phyloP scores from a whole-genome alignment of 2,329 filamentous ascomycete species.

The Aspergillus tubingensis region DNA sequence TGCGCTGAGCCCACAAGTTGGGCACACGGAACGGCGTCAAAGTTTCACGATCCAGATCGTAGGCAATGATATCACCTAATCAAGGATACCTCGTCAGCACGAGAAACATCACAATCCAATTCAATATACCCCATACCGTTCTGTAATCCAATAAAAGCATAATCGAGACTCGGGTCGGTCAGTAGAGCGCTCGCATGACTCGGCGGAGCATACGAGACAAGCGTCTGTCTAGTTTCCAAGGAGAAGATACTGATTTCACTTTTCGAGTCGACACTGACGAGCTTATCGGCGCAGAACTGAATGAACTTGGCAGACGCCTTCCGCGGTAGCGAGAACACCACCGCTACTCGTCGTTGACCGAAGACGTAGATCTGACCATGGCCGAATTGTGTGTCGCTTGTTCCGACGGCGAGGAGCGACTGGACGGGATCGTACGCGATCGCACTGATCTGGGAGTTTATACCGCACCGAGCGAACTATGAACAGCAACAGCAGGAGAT shows the following conservation, averaged over 20 bases:
- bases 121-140: slow-evolving; percentile 51
- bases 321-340: slow-evolving; percentile 69
- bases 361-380: slow-evolving; percentile 86
- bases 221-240: slow-evolving; percentile 66
- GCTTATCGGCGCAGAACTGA: slow-evolving; percentile 82
- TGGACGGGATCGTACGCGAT: slow-evolving; percentile 92
- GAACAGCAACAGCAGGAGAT: slow-evolving; percentile 10
- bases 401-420: slow-evolving; percentile 88
- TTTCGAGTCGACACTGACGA: slow-evolving; percentile 80
- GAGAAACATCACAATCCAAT: background rate
- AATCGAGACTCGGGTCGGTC: slow-evolving; percentile 89
- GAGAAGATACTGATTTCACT: slow-evolving; percentile 87
- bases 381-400: slow-evolving; percentile 81
- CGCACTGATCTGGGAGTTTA: slow-evolving; percentile 74
- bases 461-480: slow-evolving; percentile 71
- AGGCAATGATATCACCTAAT: slow-evolving; percentile 78
- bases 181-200: slow-evolving; percentile 73
- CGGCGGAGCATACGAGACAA: slow-evolving; percentile 73
- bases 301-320: slow-evolving; percentile 74
- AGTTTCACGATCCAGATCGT: slow-evolving; percentile 81
- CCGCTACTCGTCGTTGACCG: slow-evolving; percentile 77
- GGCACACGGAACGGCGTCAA: slow-evolving; percentile 78
- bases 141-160: slow-evolving; percentile 81
- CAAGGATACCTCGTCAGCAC: slow-evolving; percentile 10
- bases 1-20: slow-evolving; percentile 79